Percentiles rank a stretch among this genome's conserved stretches.
These are phyloP conservation scores for Amoebophrya sp. DNA, from an alignment of 169 alveolate species.

Conservation along the genomic window DNA sequence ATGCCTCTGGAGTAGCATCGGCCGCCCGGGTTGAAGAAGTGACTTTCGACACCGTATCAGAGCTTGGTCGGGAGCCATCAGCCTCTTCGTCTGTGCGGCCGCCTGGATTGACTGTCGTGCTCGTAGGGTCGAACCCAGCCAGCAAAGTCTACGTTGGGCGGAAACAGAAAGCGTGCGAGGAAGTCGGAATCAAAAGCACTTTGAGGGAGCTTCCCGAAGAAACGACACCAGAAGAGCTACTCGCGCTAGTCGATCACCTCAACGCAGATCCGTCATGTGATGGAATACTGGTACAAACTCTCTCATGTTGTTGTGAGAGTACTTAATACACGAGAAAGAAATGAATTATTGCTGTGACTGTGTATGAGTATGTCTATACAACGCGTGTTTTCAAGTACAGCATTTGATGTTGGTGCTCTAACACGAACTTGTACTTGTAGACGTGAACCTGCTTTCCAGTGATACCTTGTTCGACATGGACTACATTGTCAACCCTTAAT, in stretches of 20 bases:
- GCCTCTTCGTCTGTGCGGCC: not conserved
- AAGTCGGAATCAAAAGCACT: not conserved
- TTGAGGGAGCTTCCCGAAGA: not conserved
- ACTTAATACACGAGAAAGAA: too few species aligned
- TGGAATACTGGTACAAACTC: not conserved
- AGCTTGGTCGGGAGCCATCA: not conserved
- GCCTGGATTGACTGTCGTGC: not conserved
- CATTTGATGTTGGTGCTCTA: too few species aligned
- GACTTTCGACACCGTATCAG: not conserved
- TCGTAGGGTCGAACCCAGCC: not conserved
- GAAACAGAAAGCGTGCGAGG: conserved; percentile 12
- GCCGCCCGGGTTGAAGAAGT: too few species aligned
- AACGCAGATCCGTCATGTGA: not conserved
- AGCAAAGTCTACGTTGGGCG: not conserved
- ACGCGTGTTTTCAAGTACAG: too few species aligned
- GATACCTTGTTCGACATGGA: too few species aligned
- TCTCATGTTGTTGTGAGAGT: not conserved
- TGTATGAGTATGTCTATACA: too few species aligned
- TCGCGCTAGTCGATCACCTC: not conserved
- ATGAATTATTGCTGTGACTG: too few species aligned
- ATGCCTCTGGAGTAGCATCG: too few species aligned
- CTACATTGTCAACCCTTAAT: too few species aligned
- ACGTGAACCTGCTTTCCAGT: too few species aligned
- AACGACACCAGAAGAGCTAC: not conserved
- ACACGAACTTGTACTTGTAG: too few species aligned